A percentile compares a stretch with the other conserved stretches of the same genome.
phyloP scores from a whole-genome alignment of 2,329 filamentous ascomycete species.

The Chaetomiaceae sp. region DNA sequence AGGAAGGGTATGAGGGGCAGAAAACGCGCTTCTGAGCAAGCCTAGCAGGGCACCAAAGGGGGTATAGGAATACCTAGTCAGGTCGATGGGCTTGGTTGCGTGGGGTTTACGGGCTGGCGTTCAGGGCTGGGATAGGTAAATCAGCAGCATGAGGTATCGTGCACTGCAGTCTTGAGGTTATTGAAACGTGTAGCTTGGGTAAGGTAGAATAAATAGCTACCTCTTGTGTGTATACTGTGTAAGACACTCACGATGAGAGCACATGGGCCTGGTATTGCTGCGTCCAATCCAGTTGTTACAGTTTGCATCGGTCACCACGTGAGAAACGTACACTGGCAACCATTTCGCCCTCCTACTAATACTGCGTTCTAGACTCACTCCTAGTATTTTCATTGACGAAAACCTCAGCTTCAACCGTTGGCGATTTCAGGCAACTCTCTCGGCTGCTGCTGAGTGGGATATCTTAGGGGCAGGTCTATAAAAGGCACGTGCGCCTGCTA shows the following conservation, averaged over 20 bases:
- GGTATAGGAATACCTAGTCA: not conserved
- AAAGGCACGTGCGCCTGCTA: constrained; percentile 2
- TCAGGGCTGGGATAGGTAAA: not conserved
- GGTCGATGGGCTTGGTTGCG: not conserved
- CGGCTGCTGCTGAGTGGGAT: not conserved
- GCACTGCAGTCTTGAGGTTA: not conserved
- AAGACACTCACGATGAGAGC: no score
- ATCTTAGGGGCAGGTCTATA: not conserved
- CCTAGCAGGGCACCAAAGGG: not conserved
- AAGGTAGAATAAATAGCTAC: no score
- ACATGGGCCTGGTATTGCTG: no score
- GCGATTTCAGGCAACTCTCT: no score
- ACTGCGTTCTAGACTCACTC: no score
- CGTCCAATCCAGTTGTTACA: no score
- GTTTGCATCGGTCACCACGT: no score
- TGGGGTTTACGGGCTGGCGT: constrained; percentile 4
- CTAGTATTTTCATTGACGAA: no score
- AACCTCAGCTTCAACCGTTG: no score
- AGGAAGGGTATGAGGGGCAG: not conserved
- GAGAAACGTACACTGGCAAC: no score
- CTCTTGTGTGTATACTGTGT: no score
- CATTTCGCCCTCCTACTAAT: no score
- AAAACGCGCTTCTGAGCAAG: not conserved
- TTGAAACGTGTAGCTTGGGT: constrained; percentile 1
- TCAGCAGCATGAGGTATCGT: not conserved